These are phyloP conservation scores for Ophiostoma himal-ulmi DNA, from an alignment of 2,329 filamentous ascomycete species.

Conservation along the genomic window DNA sequence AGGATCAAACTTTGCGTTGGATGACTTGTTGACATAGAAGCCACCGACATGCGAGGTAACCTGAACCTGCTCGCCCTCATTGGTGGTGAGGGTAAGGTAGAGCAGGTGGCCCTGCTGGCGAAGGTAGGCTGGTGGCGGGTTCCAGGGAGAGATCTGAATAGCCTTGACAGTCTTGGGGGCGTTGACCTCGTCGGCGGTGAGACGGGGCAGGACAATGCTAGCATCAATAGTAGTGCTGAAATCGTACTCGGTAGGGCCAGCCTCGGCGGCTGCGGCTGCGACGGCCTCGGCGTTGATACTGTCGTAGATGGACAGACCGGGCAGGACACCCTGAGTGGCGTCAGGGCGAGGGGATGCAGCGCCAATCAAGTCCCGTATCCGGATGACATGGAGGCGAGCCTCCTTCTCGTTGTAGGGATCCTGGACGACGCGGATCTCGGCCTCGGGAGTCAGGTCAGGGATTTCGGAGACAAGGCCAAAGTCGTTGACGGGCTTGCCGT, in stretches of 20 bases:
- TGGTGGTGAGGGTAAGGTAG: constrained; percentile 82
- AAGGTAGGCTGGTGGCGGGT: constrained; percentile 86
- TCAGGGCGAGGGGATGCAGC: constrained; percentile 86
- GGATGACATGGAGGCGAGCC: constrained; percentile 86
- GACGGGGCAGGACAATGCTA: constrained; percentile 63
- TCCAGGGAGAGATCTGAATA: constrained; percentile 87
- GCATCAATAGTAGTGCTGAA: constrained; percentile 64
- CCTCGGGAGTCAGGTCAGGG: constrained; percentile 66
- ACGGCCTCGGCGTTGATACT: constrained; percentile 51
- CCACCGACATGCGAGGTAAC: constrained; percentile 90
- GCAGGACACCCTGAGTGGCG: constrained; percentile 74
- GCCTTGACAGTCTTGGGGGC: constrained; percentile 87
- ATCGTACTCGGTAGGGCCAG: constrained; percentile 58
- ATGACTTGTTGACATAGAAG: constrained; percentile 96
- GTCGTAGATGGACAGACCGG: constrained; percentile 83
- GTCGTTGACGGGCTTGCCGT: constrained; percentile 86
- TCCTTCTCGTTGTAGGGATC: constrained; percentile 99
- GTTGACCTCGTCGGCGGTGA: constrained; percentile 45
- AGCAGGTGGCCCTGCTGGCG: constrained; percentile 88
- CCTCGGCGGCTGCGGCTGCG: constrained; percentile 36
- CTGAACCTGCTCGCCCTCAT: constrained; percentile 90
- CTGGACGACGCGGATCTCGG: constrained; percentile 76
- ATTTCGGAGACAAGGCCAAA: constrained; percentile 90
- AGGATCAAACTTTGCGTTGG: constrained; percentile 91
- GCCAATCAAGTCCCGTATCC: constrained; percentile 87